Evolutionary conservation across 163 green algal genomes (phyloP), one percentile per base, ranked within the genome.

Genomic region (Volvox carteri): DNA sequence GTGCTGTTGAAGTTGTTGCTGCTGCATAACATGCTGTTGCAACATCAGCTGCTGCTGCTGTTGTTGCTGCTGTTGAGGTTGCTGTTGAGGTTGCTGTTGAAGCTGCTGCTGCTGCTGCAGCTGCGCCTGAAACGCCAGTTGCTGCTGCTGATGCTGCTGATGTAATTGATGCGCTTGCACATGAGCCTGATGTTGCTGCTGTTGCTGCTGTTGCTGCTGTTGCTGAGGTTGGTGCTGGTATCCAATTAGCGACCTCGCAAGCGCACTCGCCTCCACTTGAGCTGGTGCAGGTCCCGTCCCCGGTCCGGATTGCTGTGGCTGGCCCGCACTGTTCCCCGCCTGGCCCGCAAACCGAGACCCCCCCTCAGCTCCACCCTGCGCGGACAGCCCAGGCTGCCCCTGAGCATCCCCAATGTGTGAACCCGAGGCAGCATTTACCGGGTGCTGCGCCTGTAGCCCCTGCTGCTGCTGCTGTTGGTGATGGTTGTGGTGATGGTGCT

Each of bases 51-150:
- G 30, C 30, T 68, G 75, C 75, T 48, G 46, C n/a, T 50, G 73
- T 65, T 80, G 73, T 76, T 67, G 56, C 11, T 86, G 78, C 16
- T 75, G 78, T 48, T 62, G 78, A 62, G 50, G 42, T 58, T 65
- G 58, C 37, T 67, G 78, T n/a, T 78, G 78, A 28, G 73, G 78
- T 48, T n/a, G 37, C 35, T 72, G 52, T 48, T 44, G 25, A 11
- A 46, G 41, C 1, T 62, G 58, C 60, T 42, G 77, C 21, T 77
- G 42, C 16, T 67, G 78, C n/a, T 33, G 42, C 44, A 3, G 16
- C 58, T 41, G 44, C 60, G 37, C 33, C 41, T 60, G 41, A 28
- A 56, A 37, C 35, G 28, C 46, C 46, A 39, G 77, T 41, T 67
- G 74, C 42, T 60, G 42, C 21, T 60, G 42, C 25, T 60, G 42